Conservation (phyloP, 306 rosid species). For the Casuarina glauca region DNA sequence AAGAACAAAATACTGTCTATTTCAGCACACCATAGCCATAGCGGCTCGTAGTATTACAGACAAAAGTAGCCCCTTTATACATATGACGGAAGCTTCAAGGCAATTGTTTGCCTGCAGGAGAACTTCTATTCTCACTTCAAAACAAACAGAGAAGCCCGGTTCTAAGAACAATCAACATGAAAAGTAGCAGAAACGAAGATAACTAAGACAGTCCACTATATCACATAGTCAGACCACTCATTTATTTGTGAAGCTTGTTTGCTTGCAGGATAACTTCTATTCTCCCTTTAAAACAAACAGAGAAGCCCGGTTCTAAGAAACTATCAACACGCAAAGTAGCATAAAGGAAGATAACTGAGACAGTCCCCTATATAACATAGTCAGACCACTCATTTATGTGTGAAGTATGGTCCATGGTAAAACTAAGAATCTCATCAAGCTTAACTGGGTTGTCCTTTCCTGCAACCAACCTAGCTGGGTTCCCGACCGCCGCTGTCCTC, state of each 20-base stretch:
- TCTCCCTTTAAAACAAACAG: no score
- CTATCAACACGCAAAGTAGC: no score
- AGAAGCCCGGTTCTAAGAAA: no score
- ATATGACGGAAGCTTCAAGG: background rate
- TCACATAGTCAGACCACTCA: conserved; percentile 77
- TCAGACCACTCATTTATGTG: background rate
- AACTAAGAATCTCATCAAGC: background rate
- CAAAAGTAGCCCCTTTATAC: no score
- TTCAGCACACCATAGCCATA: conserved; percentile 8
- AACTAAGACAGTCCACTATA: conserved; percentile 32
- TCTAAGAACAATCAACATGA: conserved; percentile 5
- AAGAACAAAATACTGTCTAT: conserved; percentile 1
- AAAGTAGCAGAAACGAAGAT: background rate
- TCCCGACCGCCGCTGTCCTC: conserved; percentile 25
- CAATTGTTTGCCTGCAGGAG: conserved; percentile 39
- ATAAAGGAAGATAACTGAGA: no score
- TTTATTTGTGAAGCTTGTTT: background rate
- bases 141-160: conserved; percentile 34
- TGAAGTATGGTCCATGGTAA: background rate
- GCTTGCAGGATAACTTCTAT: no score
- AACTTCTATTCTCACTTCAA: conserved; percentile 47
- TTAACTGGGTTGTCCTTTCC: background rate
- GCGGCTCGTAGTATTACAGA: conserved; percentile 32
- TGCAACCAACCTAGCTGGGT: conserved; percentile 18
- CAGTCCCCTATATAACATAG: background rate